Evolutionary conservation across 1,139 yeast species (phyloP), one percentile per base, ranked within the genome.

Genomic region (Komagataea norvegica): DNA sequence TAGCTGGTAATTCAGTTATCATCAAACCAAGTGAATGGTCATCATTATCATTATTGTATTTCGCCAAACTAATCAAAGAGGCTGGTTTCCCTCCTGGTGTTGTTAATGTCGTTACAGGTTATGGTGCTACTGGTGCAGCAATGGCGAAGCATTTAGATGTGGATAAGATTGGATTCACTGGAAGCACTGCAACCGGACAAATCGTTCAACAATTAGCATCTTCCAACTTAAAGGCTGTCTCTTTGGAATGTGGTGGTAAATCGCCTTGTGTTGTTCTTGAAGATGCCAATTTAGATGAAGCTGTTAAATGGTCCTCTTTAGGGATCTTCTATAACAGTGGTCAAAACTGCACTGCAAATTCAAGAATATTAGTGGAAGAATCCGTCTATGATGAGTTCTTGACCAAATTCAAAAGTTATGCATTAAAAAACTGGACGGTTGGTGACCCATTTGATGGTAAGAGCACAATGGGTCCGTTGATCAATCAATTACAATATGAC

Each of bases 271-370:
- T 75, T 59, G 74, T 72, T 40, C 81, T 80, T 65, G 78, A 62
- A 36, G 96, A 74, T 59, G 84, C 88, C n/a, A 87, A 87, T 55
- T 57, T 87, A 31, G 79, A 77, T 2, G 77, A 78, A 54, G 89
- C 94, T 30, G 89, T 81, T 22, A 82, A 81, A 58, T 84, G 93
- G 81, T 77, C 88, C 31, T 83, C 89, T 66, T 77, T 85, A 71
- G 74, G 72, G 59, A 88, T 88, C 24, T 79, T 84, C 71, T 73
- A 72, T 60, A 88, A 88, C 64, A 74, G 84, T 48, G 96, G 96
- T 29, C 96, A 88, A 62, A 81, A 87, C 38, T 88, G 96, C 67
- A 86, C 93, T 34, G 86, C 95, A 33, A 87, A 88, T 45, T 87
- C 91, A 42, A 72, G 96, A 47, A 70, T 87, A 26, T 81, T 82